phyloP scores from a whole-genome alignment of 306 rosid genomes.

The Cicer cuneatum region DNA sequence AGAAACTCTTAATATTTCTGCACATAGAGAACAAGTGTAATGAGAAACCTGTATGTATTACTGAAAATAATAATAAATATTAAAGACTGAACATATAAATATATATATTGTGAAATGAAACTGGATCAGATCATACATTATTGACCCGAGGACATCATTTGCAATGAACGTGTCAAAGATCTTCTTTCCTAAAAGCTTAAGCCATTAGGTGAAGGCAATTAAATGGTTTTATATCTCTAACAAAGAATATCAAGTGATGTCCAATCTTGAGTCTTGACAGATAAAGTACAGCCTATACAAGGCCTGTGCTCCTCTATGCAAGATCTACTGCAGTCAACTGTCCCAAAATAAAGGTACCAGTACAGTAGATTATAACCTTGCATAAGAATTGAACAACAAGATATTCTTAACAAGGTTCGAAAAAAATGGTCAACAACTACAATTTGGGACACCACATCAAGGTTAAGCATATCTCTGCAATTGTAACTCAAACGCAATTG shows the following conservation, averaged over 20 bases:
- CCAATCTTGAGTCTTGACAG: neutral
- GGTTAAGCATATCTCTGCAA: too few species aligned
- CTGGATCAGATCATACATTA: constrained; percentile 3
- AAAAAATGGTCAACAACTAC: too few species aligned
- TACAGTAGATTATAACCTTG: neutral
- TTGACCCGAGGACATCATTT: constrained; percentile 10
- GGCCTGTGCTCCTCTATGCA: constrained; percentile 1
- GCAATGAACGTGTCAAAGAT: constrained; percentile 20
- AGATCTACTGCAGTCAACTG: neutral
- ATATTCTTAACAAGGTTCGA: neutral
- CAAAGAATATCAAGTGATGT: neutral
- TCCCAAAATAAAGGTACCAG: too few species aligned
- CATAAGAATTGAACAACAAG: neutral
- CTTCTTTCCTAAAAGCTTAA: constrained; percentile 5
- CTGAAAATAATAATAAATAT: neutral
- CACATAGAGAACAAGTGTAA: constrained; percentile 37
- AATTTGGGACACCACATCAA: too few species aligned
- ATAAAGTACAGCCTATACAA: constrained; percentile 3
- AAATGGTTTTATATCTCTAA: constrained; percentile 23
- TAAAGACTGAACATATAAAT: neutral
- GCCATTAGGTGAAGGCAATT: constrained; percentile 12
- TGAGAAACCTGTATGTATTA: constrained; percentile 40
- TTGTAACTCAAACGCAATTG: too few species aligned
- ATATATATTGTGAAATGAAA: neutral
- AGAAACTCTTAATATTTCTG: constrained; percentile 94